Percentiles rank a stretch among this genome's conserved stretches.
Conservation (phyloP, 768 basidiomycete species). For the Paxillus ammoniavirescens region DNA sequence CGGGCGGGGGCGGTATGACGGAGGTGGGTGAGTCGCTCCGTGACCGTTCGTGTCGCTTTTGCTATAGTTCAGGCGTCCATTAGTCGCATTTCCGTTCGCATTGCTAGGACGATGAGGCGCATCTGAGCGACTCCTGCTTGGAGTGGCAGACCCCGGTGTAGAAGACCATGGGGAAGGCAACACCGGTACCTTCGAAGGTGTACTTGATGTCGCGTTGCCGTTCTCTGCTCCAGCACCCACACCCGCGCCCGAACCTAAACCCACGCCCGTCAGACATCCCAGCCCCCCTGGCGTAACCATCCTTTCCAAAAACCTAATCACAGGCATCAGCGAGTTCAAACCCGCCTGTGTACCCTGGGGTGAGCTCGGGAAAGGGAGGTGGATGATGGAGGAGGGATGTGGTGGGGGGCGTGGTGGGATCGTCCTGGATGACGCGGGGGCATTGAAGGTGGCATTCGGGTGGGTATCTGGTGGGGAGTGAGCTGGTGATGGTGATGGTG, state of each 20-base stretch:
- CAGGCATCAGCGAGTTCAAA: slow-evolving; percentile 57
- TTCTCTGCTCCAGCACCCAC: background rate
- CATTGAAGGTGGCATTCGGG: background rate
- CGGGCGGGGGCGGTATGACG: slow-evolving; percentile 49
- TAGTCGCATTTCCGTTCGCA: background rate
- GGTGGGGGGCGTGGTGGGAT: slow-evolving; percentile 67
- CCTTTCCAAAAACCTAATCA: slow-evolving; percentile 67
- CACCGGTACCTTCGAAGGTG: slow-evolving; percentile 8
- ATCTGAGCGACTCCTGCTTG: slow-evolving; percentile 18
- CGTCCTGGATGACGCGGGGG: slow-evolving; percentile 1
- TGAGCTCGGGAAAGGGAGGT: slow-evolving; percentile 73
- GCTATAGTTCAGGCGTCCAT: slow-evolving; percentile 15
- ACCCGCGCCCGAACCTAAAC: background rate
- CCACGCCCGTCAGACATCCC: slow-evolving; percentile 14
- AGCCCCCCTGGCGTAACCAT: slow-evolving; percentile 49
- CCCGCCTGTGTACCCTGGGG: slow-evolving; percentile 53
- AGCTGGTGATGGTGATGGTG: slow-evolving; percentile 10
- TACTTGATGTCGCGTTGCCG: slow-evolving; percentile 2
- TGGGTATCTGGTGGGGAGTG: background rate
- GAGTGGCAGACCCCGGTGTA: slow-evolving; percentile 13
- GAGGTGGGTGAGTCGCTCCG: slow-evolving; percentile 10
- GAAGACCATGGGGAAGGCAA: slow-evolving; percentile 16
- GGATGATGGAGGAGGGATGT: slow-evolving; percentile 68
- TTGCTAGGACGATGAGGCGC: slow-evolving; percentile 10
- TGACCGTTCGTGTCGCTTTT: slow-evolving; percentile 10